These are phyloP conservation scores for Conticribra weissflogii DNA, from an alignment of 108 stramenopile genomes.

Conservation along the genomic window DNA sequence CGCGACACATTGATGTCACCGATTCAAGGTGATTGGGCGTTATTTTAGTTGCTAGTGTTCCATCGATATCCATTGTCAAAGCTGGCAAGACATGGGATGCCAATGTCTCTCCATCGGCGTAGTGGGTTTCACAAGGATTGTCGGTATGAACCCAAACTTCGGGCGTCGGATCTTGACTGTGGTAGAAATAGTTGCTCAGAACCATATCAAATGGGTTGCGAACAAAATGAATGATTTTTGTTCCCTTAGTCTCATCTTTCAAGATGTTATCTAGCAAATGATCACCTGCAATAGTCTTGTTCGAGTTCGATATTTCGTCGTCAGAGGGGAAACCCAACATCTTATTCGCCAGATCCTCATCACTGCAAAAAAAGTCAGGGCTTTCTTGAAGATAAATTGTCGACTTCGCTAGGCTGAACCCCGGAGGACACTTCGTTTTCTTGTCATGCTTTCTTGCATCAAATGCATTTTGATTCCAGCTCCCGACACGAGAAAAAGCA, in stretches of 20 bases:
- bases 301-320: background rate
- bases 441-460: background rate
- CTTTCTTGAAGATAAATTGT: background rate
- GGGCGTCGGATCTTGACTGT: constrained; percentile 32
- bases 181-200: constrained; percentile 27
- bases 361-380: background rate
- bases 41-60: background rate
- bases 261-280: background rate
- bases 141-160: constrained; percentile 28
- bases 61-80: background rate
- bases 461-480: background rate
- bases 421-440: background rate
- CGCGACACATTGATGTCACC: constrained; percentile 6
- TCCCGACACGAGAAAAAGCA: background rate
- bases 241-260: background rate
- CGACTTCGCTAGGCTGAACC: background rate
- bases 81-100: constrained; percentile 2
- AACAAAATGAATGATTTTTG: constrained; percentile 24
- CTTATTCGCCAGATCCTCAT: background rate
- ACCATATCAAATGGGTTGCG: constrained; percentile 29
- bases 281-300: background rate
- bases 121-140: background rate
- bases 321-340: too few species aligned
- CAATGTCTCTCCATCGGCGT: background rate
- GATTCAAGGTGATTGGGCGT: background rate